Percentiles rank a stretch among this genome's conserved stretches.
Evolutionary conservation across 805 yeast genomes (phyloP).

Genomic region (Ogataea allantospora): DNA sequence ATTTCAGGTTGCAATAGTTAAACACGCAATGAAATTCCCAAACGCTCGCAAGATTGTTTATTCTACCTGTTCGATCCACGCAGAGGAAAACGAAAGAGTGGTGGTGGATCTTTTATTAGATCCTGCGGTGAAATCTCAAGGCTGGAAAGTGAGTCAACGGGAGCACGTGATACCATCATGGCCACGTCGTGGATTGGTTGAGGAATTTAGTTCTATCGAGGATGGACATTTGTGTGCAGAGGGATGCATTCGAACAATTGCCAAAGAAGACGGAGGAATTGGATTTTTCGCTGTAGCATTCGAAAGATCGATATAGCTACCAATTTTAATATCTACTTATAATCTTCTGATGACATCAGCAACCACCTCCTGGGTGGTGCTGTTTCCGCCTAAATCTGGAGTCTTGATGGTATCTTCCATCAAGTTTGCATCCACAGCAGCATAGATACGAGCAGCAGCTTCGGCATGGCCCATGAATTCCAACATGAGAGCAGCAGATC

Average conservation of each 20-base stretch:
- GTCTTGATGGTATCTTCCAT: conserved; percentile 75
- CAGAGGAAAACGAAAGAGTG: conserved; percentile 91
- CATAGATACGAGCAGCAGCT: conserved; percentile 89
- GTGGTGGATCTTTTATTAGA: conserved; percentile 76
- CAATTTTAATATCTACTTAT: conserved; percentile 21
- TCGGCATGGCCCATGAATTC: conserved; percentile 91
- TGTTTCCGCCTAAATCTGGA: conserved; percentile 92
- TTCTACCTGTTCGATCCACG: conserved; percentile 93
- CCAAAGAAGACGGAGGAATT: conserved; percentile 94
- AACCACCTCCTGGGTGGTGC: conserved; percentile 82
- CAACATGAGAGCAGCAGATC: conserved; percentile 96
- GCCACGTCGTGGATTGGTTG: conserved; percentile 78
- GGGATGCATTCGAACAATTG: conserved; percentile 82
- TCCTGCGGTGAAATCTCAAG: conserved; percentile 55
- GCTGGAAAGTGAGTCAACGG: conserved; percentile 71
- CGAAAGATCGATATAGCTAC: too few relatives aligned
- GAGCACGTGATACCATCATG: conserved; percentile 74
- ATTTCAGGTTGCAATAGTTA: conserved; percentile 84
- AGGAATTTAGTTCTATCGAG: conserved; percentile 58
- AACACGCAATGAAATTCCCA: conserved; percentile 85
- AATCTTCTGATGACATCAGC: conserved; percentile 70
- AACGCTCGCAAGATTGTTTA: conserved; percentile 76
- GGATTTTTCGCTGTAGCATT: conserved; percentile 97
- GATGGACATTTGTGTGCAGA: conserved; percentile 62
- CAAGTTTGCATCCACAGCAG: conserved; percentile 92